Conservation (phyloP, 345 rosid genomes). For the Hibiscus tridactylites region DNA sequence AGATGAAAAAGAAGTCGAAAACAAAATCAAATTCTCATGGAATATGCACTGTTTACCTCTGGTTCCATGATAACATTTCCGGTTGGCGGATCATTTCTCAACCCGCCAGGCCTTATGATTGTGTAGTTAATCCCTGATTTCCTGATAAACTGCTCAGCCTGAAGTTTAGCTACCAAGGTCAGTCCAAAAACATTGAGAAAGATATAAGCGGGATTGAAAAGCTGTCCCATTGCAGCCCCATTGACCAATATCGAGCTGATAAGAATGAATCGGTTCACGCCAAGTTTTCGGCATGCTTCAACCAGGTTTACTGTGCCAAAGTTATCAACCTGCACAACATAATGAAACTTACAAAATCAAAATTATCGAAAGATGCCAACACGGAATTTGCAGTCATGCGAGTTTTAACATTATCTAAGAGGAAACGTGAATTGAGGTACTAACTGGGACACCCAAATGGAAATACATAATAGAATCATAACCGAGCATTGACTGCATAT, state of each 20-base stretch:
- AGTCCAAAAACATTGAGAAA: conserved; percentile 81
- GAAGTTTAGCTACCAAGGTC: conserved; percentile 84
- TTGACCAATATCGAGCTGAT: conserved; percentile 84
- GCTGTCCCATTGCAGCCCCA: conserved; percentile 95
- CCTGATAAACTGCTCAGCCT: conserved; percentile 73
- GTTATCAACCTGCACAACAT: conserved; percentile 53
- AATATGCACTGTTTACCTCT: conserved; percentile 39
- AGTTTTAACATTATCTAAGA: neutral
- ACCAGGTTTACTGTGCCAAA: conserved; percentile 79
- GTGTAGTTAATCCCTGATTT: conserved; percentile 78
- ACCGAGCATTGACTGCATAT: neutral
- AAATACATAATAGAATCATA: neutral
- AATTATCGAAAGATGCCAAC: neutral
- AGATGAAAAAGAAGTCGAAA: neutral
- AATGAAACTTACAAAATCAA: neutral
- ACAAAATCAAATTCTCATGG: neutral
- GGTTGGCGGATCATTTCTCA: conserved; percentile 68
- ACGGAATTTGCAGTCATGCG: neutral
- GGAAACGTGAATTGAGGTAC: neutral
- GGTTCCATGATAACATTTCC: conserved; percentile 83
- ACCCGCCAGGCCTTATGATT: conserved; percentile 77
- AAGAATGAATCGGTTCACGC: conserved; percentile 64
- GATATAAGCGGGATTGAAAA: conserved; percentile 80
- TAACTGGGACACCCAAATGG: neutral
- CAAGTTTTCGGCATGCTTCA: conserved; percentile 66